Conservation (phyloP, 345 rosid species). For the Diplotaxis tenuifolia region DNA sequence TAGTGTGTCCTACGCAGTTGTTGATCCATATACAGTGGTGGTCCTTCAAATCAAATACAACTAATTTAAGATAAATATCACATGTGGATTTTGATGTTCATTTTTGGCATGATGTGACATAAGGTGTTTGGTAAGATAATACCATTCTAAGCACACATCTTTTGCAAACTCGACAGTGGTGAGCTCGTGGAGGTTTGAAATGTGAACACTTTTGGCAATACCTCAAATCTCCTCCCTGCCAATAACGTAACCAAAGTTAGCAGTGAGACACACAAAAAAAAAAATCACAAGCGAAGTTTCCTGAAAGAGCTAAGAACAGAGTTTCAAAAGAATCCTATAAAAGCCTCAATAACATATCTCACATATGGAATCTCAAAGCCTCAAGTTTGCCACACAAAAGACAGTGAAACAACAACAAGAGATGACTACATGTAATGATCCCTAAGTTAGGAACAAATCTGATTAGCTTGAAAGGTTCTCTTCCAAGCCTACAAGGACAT, state of each 20-base stretch:
- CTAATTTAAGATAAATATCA: conserved; percentile 32
- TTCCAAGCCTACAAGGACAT: neutral
- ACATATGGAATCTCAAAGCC: neutral
- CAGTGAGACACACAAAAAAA: conserved; percentile 7
- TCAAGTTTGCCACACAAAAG: neutral
- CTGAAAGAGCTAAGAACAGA: neutral
- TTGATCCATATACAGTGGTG: conserved; percentile 98
- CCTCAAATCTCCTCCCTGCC: conserved; percentile 92
- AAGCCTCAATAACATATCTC: conserved; percentile 13
- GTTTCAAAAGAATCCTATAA: neutral
- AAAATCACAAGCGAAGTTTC: neutral
- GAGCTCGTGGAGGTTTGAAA: conserved; percentile 90
- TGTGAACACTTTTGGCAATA: conserved; percentile 89
- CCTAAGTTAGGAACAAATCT: neutral
- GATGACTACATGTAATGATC: neutral
- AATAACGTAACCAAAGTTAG: conserved; percentile 19
- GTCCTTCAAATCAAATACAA: conserved; percentile 61
- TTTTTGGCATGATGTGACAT: conserved; percentile 14
- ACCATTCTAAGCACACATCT: conserved; percentile 94
- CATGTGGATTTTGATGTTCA: conserved; percentile 6
- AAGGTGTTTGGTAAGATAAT: conserved; percentile 26
- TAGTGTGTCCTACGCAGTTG: conserved; percentile 90
- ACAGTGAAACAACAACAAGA: neutral
- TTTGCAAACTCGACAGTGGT: conserved; percentile 91
- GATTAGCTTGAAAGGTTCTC: neutral